Base-by-base conservation (phyloP, 1,139 yeast genomes). In the Candida pseudocylindracea region DNA sequence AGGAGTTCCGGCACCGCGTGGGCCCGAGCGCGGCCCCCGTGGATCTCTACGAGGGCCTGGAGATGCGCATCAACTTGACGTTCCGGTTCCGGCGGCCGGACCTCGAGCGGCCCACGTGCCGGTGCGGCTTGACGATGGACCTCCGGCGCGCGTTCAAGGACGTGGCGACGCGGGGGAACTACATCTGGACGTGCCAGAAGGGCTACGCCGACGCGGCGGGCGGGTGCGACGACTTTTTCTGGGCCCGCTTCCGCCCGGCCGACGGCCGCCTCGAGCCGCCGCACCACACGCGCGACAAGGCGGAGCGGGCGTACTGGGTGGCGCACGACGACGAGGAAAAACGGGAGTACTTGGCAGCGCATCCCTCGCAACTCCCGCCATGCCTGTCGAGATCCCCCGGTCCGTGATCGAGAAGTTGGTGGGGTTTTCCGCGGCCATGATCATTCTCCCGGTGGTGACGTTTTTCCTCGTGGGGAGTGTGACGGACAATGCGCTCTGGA, bases 351-450 rank as follows among this genome's bases (percentile, higher is more conserved):
- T 15, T 15, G 20, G 20, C 20, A 15, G 6, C 4, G 20, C 20
- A 15, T 6, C 15, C 12, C 12, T 29, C 20, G 30, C 11, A 29
- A 20, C 10, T 28, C 10, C n/a, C 12, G 15, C 20, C 20, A 15
- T 15, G 20, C 20, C 20, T 15, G 20, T 15, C 20, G 20, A 15
- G 20, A 44, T 41, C 46, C 27, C 41, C 37, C 71, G 81, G 41
- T 49, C 67, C 28, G 83, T 75, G 34, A 54, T 75, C 34, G 63
- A 62, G 41, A 85, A 85, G 52, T 68, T 88, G 41, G 65, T 80
- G 51, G 63, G 79, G 44, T 85, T 81, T 64, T 81, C 96, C 10
- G 80, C 65, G 4, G 81, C 92, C 33, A 85, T 88, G 95, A 71
- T 88, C 36, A 51, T 71, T 26, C 63, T 74, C 33, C 98, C 98